These are phyloP conservation scores for Dactylellina haptotyla DNA, from an alignment of 2,329 filamentous ascomycete species.

Conservation along the genomic window DNA sequence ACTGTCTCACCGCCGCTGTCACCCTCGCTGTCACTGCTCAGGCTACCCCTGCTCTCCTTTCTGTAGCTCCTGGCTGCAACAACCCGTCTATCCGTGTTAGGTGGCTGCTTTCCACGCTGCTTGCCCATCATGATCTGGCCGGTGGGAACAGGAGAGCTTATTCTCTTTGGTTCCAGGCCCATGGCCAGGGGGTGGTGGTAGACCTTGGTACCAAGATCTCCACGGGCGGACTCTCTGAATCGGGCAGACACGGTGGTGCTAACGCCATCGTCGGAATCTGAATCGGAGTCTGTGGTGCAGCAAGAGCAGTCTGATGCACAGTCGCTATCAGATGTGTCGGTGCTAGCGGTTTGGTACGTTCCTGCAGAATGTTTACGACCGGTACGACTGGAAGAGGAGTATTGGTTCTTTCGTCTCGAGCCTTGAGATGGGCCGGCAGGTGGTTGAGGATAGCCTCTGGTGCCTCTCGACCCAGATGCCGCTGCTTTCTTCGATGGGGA, in stretches of 20 bases:
- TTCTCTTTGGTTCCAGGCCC: constrained; percentile 37
- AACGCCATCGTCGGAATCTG: constrained; percentile 36
- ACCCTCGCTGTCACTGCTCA: constrained; percentile 51
- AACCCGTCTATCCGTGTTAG: constrained; percentile 26
- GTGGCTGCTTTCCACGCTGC: constrained; percentile 33
- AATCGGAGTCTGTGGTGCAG: constrained; percentile 48
- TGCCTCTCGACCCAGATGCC: constrained; percentile 22
- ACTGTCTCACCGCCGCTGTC: constrained; percentile 46
- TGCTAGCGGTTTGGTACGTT: constrained; percentile 48
- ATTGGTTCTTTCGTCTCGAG: constrained; percentile 30
- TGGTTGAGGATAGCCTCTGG: constrained; percentile 17
- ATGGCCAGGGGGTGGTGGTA: constrained; percentile 41
- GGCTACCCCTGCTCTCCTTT: constrained; percentile 47
- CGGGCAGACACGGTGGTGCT: constrained; percentile 34
- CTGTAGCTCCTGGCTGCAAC: constrained; percentile 33
- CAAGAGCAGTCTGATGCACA: constrained; percentile 49
- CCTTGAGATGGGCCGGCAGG: constrained; percentile 16
- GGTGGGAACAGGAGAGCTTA: constrained; percentile 44
- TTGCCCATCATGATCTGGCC: constrained; percentile 42
- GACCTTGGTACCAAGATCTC: constrained; percentile 47
- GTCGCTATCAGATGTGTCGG: constrained; percentile 47
- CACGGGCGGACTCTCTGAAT: constrained; percentile 47
- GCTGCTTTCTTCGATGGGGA: constrained; percentile 33
- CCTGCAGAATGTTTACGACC: constrained; percentile 46
- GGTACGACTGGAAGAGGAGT: constrained; percentile 29